A percentile compares a stretch with the other conserved stretches of the same genome.
phyloP scores from a whole-genome alignment of 495 filamentous ascomycete species.

The Aspergillus avenaceus region DNA sequence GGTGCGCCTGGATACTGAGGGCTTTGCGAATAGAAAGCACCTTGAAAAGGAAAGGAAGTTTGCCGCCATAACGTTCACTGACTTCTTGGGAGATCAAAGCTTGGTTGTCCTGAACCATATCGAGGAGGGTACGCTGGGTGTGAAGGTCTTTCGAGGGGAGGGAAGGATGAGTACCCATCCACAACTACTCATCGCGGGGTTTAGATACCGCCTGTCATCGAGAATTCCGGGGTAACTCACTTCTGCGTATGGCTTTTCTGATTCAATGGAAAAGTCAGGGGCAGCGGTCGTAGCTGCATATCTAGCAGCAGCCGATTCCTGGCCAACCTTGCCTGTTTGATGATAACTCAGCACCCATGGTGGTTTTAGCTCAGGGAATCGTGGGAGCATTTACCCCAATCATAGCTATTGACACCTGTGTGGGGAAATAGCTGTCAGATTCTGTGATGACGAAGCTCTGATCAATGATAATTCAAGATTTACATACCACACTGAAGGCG shows the following conservation, averaged over 20 bases:
- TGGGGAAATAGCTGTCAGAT: constrained; percentile 1
- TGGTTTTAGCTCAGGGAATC: background rate
- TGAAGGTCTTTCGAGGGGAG: constrained; percentile 85
- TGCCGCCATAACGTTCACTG: constrained; percentile 65
- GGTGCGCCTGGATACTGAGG: constrained; percentile 94
- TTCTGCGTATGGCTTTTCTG: constrained; percentile 80
- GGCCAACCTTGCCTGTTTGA: constrained; percentile 64
- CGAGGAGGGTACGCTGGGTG: constrained; percentile 82
- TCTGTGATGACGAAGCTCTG: background rate
- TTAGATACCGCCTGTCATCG: background rate
- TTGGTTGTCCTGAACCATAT: constrained; percentile 84
- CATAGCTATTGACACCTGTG: constrained; percentile 89
- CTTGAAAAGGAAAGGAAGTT: constrained; percentile 96
- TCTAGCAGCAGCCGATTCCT: constrained; percentile 66
- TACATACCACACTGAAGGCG: constrained; percentile 83
- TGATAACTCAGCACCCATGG: constrained; percentile 8
- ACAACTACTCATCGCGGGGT: constrained; percentile 55
- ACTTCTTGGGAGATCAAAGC: constrained; percentile 71
- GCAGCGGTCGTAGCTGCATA: constrained; percentile 75
- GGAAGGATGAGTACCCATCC: constrained; percentile 98
- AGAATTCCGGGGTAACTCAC: constrained; percentile 38
- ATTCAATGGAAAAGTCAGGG: constrained; percentile 67
- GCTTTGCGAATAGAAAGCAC: constrained; percentile 92
- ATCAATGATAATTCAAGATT: background rate
- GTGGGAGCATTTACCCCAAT: constrained; percentile 70